Evolutionary conservation across 768 basidiomycete genomes (phyloP), one percentile per base, ranked within the genome.

Genomic region (Lenzites betulinus): DNA sequence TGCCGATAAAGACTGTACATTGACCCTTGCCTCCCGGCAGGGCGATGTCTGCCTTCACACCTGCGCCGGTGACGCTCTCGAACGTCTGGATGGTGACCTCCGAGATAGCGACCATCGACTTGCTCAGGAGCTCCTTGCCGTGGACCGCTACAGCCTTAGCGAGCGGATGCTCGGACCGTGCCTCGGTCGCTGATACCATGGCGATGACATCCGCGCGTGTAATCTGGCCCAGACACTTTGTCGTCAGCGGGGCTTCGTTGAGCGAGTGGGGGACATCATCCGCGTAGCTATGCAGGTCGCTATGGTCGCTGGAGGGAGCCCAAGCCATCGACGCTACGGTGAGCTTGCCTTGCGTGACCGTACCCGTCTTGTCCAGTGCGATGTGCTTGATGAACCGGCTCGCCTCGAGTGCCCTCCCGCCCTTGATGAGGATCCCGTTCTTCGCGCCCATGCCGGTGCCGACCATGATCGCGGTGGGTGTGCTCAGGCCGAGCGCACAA

Each of bases 391-490:
- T 86, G 52, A 81, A 80, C 65, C 84, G 87, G 74, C 93, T 94
- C 3, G 93, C 94, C 71, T 99, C 97, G 26, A 99, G 79, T 2
- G 97, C 95, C 15, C 90, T 81, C 1, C 95, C 97, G 22, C 97
- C 95, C 72, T 99, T 99, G 84, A 99, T 98, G 47, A 99, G 77
- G 60, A 99, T 98, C 0, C 97, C 96, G 68, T 98, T 96, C 77
- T 90, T 84, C 9, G 97, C 97, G 1, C 97, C 97, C 58, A 98
- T 87, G 1, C 97, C 97, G 0, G 96, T 98, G 18, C 97, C 97
- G 33, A 98, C 97, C 97, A 98, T 98, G 75, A 98, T 94, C 2
- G 96, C 97, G 0, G 97, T 98, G 1, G 97, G 97, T 0, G 96
- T 98, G 56, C 92, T 93, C 59, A 98, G 81, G 5, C 96, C 97